These are phyloP conservation scores for Areca catechu DNA, from an alignment of 176 grass and related monocot species.

Conservation along the genomic window DNA sequence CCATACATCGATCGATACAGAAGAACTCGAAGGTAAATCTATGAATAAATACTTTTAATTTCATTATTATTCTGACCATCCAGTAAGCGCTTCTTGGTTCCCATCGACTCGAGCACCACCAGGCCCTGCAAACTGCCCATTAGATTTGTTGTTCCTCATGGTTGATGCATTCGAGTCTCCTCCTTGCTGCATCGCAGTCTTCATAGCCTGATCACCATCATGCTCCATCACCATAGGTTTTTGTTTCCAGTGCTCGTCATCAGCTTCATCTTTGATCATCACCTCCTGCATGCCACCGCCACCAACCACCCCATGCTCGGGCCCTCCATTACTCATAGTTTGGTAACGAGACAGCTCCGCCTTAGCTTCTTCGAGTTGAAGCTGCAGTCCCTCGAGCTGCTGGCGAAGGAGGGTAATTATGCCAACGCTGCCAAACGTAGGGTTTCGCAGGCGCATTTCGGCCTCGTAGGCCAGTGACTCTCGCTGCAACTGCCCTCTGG, in stretches of 20 bases:
- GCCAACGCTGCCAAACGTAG: conserved; percentile 84
- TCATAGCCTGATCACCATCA: conserved; percentile 42
- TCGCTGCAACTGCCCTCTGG: conserved; percentile 80
- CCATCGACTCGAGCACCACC: conserved; percentile 69
- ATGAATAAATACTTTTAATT: too few species aligned
- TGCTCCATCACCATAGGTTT: conserved; percentile 38
- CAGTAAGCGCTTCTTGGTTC: background rate
- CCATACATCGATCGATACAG: too few species aligned
- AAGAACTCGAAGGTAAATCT: too few species aligned
- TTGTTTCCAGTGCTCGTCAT: too few species aligned
- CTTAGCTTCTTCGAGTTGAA: conserved; percentile 55
- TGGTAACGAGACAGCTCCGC: conserved; percentile 69
- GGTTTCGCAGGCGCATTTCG: conserved; percentile 89
- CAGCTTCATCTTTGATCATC: too few species aligned
- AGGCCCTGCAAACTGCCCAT: conserved; percentile 54
- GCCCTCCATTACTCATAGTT: background rate
- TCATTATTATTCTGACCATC: too few species aligned
- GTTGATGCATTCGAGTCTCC: conserved; percentile 15
- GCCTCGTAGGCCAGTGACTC: conserved; percentile 97
- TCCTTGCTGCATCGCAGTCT: conserved; percentile 42
- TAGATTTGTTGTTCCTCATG: conserved; percentile 20
- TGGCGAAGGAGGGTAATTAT: conserved; percentile 91
- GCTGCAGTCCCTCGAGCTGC: conserved; percentile 73
- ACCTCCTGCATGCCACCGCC: conserved; percentile 29
- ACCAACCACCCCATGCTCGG: conserved; percentile 5